phyloP scores from a whole-genome alignment of 495 filamentous ascomycete species.

The Xeromyces bisporus region DNA sequence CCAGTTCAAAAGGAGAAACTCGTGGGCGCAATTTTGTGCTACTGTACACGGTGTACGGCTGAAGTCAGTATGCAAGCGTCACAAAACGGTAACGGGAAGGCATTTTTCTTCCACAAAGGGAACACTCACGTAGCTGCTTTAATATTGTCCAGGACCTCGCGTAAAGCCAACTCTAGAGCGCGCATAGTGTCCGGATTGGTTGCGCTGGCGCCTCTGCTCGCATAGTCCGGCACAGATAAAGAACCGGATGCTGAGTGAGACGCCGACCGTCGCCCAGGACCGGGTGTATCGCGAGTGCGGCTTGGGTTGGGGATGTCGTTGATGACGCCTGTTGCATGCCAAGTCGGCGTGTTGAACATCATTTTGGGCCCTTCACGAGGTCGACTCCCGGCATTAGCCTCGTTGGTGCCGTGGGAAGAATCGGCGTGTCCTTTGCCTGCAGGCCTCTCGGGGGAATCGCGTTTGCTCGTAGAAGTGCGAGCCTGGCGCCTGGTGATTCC shows the following conservation, averaged over 20 bases:
- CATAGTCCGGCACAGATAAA: slow-evolving; percentile 37
- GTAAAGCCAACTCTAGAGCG: slow-evolving; percentile 69
- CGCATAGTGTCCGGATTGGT: slow-evolving; percentile 54
- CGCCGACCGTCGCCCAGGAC: slow-evolving; percentile 22
- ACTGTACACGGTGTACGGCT: slow-evolving; percentile 1
- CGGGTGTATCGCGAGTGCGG: slow-evolving; percentile 16
- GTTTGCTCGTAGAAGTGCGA: slow-evolving; percentile 40
- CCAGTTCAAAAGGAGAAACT: slow-evolving; percentile 59
- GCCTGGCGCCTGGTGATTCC: slow-evolving; percentile 71
- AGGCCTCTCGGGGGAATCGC: slow-evolving; percentile 29
- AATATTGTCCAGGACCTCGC: slow-evolving; percentile 61
- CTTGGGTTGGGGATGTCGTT: slow-evolving; percentile 47
- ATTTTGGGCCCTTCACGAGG: slow-evolving; percentile 32
- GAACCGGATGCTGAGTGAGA: slow-evolving; percentile 27
- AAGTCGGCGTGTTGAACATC: slow-evolving; percentile 45
- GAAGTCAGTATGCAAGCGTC: no score
- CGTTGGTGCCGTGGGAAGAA: slow-evolving; percentile 6
- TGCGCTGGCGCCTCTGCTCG: slow-evolving; percentile 37
- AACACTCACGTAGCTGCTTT: slow-evolving; percentile 59
- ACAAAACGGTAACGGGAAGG: slow-evolving; percentile 5
- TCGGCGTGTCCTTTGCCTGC: slow-evolving; percentile 17
- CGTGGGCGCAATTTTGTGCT: slow-evolving; percentile 23
- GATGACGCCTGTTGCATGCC: slow-evolving; percentile 69
- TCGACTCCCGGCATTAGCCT: slow-evolving; percentile 14
- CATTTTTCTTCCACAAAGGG: no score